Evolutionary conservation across 257 asterid species (phyloP).

Genomic region (Lycium ferocissimum): DNA sequence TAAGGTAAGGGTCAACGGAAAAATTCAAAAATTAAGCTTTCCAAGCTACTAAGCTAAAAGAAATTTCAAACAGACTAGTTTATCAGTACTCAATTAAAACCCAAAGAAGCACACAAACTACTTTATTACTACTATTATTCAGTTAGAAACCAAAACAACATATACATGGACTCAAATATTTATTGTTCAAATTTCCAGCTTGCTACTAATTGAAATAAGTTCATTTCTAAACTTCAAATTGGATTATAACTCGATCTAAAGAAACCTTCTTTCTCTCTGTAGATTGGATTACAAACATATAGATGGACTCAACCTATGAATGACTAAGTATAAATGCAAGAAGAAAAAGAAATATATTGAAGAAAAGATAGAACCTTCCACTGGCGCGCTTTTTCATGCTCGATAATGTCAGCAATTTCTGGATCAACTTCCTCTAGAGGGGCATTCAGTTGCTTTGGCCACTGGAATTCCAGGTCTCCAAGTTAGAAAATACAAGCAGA

Average conservation of each 20-base stretch:
- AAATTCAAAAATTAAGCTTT: not conserved
- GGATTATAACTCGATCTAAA: not conserved
- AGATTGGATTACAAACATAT: not conserved
- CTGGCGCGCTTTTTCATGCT: constrained; percentile 92
- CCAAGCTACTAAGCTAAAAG: not conserved
- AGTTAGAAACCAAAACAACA: not conserved
- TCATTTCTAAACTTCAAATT: not conserved
- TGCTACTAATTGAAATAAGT: not conserved
- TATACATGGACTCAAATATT: not conserved
- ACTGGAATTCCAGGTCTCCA: constrained; percentile 44
- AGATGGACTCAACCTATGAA: not conserved
- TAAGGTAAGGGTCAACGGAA: not conserved
- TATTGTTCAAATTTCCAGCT: not conserved
- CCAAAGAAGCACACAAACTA: not conserved
- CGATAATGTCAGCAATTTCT: constrained; percentile 81
- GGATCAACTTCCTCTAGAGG: constrained; percentile 84
- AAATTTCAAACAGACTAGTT: not conserved
- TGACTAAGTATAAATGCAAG: not conserved
- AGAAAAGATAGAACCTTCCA: constrained; percentile 70
- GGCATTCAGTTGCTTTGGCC: constrained; percentile 82
- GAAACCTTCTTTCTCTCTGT: not conserved
- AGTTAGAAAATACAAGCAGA: not conserved
- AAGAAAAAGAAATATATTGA: not conserved
- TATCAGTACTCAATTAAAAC: no score
- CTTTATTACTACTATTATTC: not conserved